These are phyloP conservation scores for Ganoderma multipileum DNA, from an alignment of 1,284 basidiomycete species.

Conservation along the genomic window DNA sequence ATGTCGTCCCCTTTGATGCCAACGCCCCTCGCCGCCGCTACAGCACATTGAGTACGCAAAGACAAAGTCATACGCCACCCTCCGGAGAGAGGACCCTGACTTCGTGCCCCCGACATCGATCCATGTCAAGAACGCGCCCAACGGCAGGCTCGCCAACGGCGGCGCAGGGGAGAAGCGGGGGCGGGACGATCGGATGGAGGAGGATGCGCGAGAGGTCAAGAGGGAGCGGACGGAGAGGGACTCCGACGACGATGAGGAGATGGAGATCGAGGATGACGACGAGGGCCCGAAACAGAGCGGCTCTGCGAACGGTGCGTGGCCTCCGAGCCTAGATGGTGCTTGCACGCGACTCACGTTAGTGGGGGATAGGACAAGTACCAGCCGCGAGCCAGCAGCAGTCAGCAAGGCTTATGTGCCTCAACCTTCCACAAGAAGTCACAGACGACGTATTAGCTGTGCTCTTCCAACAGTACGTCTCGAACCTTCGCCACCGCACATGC, in stretches of 20 bases:
- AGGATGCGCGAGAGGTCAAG: conserved; percentile 64
- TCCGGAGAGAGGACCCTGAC: conserved; percentile 74
- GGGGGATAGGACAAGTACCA: conserved; percentile 52
- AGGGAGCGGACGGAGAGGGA: conserved; percentile 66
- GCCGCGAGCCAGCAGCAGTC: conserved; percentile 62
- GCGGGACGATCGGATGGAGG: conserved; percentile 65
- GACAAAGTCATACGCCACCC: conserved; percentile 83
- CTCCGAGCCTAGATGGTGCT: conserved; percentile 17
- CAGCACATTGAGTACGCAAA: conserved; percentile 91
- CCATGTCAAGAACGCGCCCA: conserved; percentile 49
- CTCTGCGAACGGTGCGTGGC: conserved; percentile 27
- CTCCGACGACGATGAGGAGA: conserved; percentile 79
- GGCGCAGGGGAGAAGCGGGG: conserved; percentile 63
- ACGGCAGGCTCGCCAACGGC: conserved; percentile 38
- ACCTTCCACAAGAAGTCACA: conserved; percentile 83
- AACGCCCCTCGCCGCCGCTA: conserved; percentile 34
- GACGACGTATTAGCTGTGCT: conserved; percentile 82
- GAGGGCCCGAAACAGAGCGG: conserved; percentile 45
- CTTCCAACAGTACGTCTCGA: conserved; percentile 80
- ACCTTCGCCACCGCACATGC: conserved; percentile 1
- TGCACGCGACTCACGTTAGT: conserved; percentile 27
- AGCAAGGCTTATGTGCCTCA: conserved; percentile 75
- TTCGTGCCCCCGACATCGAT: conserved; percentile 74
- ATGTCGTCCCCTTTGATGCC: conserved; percentile 42
- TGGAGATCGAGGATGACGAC: conserved; percentile 87